phyloP scores from a whole-genome alignment of 83 land plant genomes.

The Picea mariana region DNA sequence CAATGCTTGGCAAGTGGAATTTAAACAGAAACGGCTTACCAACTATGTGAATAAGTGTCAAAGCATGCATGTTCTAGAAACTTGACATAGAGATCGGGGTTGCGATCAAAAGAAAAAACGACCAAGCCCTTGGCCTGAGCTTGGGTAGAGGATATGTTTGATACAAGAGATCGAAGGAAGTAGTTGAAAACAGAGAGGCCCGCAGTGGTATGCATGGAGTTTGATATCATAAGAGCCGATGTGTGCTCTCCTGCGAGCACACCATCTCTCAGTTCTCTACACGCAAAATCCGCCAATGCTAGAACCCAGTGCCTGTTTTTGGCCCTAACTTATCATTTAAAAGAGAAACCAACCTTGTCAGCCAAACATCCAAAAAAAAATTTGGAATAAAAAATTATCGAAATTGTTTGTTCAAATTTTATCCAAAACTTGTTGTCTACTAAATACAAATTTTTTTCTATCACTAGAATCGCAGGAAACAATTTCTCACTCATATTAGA shows the following conservation, averaged over 20 bases:
- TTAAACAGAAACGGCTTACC: conserved; percentile 13
- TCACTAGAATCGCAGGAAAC: too few species aligned
- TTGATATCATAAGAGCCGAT: conserved; percentile 62
- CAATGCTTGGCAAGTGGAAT: too few species aligned
- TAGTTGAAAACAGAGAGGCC: conserved; percentile 45
- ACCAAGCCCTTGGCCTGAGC: conserved; percentile 78
- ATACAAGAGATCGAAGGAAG: conserved; percentile 45
- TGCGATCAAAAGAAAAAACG: conserved; percentile 54
- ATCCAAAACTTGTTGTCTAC: too few species aligned
- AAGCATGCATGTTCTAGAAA: conserved; percentile 33
- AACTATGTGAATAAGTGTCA: conserved; percentile 20
- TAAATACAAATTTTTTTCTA: too few species aligned
- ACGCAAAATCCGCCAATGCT: conserved; percentile 60
- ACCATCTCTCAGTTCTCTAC: conserved; percentile 68
- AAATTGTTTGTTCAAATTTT: too few species aligned
- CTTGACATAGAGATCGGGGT: conserved; percentile 61
- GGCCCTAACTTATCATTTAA: too few species aligned
- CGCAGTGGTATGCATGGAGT: conserved; percentile 40
- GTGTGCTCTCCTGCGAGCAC: conserved; percentile 71
- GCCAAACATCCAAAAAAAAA: too few species aligned
- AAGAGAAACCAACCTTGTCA: too few species aligned
- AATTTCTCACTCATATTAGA: too few species aligned
- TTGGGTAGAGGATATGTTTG: conserved; percentile 43
- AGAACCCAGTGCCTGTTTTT: background rate
- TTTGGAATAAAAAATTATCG: too few species aligned